Conservation (phyloP, 139 green algal species). For the Chlamydomonas sp. region DNA sequence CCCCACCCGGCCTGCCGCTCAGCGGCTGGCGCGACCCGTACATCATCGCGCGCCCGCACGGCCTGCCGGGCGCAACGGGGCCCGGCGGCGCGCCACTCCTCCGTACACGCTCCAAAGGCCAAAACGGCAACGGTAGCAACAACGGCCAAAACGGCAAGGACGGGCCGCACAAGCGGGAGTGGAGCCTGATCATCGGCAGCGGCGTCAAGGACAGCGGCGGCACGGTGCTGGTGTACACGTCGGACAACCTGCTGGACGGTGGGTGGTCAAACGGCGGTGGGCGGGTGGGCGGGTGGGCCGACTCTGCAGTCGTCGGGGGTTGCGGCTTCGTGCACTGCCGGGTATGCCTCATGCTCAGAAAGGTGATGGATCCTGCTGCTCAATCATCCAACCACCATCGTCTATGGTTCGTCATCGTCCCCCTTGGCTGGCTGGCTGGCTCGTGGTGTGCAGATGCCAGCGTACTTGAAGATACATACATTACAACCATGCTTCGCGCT, state of each 20-base stretch:
- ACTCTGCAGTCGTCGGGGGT: too few relatives aligned
- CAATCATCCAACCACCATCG: too few relatives aligned
- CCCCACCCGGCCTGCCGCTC: slow-evolving; percentile 68
- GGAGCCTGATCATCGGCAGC: slow-evolving; percentile 83
- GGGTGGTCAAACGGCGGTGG: background rate
- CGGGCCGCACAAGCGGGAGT: slow-evolving; percentile 34
- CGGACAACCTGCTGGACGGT: slow-evolving; percentile 34
- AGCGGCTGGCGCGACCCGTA: slow-evolving; percentile 90
- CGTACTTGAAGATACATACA: too few relatives aligned
- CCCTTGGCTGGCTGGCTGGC: too few relatives aligned
- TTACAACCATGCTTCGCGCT: background rate
- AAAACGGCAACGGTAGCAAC: background rate
- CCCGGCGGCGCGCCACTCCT: background rate
- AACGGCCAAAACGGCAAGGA: slow-evolving; percentile 27
- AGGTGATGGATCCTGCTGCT: too few relatives aligned
- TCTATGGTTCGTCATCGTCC: too few relatives aligned
- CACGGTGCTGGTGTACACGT: slow-evolving; percentile 53
- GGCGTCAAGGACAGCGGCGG: slow-evolving; percentile 72
- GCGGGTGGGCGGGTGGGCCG: too few relatives aligned
- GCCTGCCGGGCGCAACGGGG: too few relatives aligned
- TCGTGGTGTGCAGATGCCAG: too few relatives aligned
- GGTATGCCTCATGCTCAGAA: too few relatives aligned
- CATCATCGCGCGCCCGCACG: slow-evolving; percentile 7
- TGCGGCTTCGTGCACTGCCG: too few relatives aligned
- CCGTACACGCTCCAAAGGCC: background rate